Evolutionary conservation across 768 basidiomycete species (phyloP).

Genomic region (Phaeotremella skinneri): DNA sequence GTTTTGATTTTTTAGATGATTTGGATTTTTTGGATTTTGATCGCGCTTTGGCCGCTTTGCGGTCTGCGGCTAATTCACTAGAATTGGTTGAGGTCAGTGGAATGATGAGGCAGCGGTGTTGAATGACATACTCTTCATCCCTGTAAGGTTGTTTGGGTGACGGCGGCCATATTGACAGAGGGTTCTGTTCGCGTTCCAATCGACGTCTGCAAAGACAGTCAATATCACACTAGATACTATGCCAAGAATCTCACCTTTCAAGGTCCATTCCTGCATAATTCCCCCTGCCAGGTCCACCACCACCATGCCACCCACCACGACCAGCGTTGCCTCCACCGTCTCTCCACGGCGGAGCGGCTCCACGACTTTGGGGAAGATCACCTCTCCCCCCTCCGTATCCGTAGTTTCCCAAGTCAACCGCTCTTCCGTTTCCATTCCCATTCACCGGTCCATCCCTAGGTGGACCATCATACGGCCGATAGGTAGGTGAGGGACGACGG

Average conservation of each 20-base stretch:
- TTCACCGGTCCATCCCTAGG: not conserved
- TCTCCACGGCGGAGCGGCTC: slow-evolving; percentile 17
- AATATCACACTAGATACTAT: not conserved
- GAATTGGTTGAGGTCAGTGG: not conserved
- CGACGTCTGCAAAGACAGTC: slow-evolving; percentile 31
- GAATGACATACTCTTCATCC: slow-evolving; percentile 44
- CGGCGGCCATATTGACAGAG: slow-evolving; percentile 48
- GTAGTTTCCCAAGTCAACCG: slow-evolving; percentile 6
- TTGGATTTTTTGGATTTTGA: slow-evolving; percentile 29
- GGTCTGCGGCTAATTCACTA: slow-evolving; percentile 38
- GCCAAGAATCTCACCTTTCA: slow-evolving; percentile 27
- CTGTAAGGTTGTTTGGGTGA: slow-evolving; percentile 45
- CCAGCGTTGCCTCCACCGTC: slow-evolving; percentile 1
- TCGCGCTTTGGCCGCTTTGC: slow-evolving; percentile 25
- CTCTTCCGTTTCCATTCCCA: slow-evolving; percentile 4
- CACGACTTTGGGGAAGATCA: slow-evolving; percentile 11
- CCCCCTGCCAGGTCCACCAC: slow-evolving; percentile 14
- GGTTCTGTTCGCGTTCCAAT: slow-evolving; percentile 39
- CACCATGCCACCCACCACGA: slow-evolving; percentile 1
- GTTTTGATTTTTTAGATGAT: slow-evolving; percentile 25
- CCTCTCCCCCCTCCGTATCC: slow-evolving; percentile 21
- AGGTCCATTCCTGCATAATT: slow-evolving; percentile 27
- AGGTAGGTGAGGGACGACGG: slow-evolving; percentile 19
- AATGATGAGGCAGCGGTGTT: not conserved
- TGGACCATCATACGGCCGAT: slow-evolving; percentile 15